Conservation (phyloP, 116 monocot species). For the Posidonia oceanica region DNA sequence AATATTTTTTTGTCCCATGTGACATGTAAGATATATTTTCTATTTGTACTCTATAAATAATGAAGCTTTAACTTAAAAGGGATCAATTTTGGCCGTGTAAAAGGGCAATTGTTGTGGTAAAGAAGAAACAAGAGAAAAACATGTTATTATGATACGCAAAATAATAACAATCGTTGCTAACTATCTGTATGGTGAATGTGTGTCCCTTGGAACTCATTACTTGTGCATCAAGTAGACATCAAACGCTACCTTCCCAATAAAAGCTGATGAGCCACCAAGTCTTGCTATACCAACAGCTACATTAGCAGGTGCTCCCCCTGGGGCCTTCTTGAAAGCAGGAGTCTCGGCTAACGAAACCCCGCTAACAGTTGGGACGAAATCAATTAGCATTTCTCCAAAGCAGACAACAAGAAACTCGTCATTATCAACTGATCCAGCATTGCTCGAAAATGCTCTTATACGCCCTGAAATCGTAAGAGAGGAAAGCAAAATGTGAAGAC, state of each 20-base stretch:
- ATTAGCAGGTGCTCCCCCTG: slow-evolving; percentile 94
- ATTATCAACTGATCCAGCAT: slow-evolving; percentile 6
- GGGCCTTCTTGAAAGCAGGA: slow-evolving; percentile 90
- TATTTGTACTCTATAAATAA: no score
- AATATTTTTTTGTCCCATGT: no score
- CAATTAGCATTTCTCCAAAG: slow-evolving; percentile 95
- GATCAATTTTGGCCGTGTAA: no score
- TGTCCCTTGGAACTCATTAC: no score
- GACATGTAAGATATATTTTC: no score
- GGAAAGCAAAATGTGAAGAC: background rate
- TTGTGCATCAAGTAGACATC: background rate
- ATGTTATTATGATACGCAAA: no score
- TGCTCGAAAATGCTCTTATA: slow-evolving; percentile 25
- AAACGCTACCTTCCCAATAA: slow-evolving; percentile 76
- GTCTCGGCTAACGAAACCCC: slow-evolving; percentile 77
- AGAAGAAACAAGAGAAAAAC: no score
- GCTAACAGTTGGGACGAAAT: slow-evolving; percentile 90
- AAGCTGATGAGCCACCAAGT: slow-evolving; percentile 87
- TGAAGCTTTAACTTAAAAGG: no score
- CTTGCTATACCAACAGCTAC: slow-evolving; percentile 93
- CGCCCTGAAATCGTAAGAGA: slow-evolving; percentile 18
- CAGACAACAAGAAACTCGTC: slow-evolving; percentile 58
- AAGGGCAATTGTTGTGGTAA: no score
- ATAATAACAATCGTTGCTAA: no score
- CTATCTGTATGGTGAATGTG: no score